Conservation (phyloP, 306 rosid species). For the Fragaria nilgerrensis region DNA sequence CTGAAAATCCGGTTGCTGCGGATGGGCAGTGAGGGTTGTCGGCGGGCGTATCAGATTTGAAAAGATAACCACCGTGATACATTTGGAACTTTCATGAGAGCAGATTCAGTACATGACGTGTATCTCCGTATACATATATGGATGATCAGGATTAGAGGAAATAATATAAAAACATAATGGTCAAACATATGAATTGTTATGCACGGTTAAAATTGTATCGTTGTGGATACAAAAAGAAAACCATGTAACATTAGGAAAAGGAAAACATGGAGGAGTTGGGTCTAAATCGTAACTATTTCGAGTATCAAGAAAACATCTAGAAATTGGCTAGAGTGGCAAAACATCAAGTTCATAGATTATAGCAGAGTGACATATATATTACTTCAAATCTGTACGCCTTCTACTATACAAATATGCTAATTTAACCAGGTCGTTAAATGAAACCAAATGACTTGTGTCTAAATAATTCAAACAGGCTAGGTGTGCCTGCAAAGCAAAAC, state of each 20-base stretch:
- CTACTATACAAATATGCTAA: conserved; percentile 20
- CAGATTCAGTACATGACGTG: no score
- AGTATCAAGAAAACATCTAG: not conserved
- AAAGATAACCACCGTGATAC: not conserved
- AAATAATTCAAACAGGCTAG: conserved; percentile 8
- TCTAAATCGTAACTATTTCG: not conserved
- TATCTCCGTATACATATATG: no score
- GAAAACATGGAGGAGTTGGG: not conserved
- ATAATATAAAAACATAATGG: no score
- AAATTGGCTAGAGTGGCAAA: not conserved
- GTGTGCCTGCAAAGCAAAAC: not conserved
- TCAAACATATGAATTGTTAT: no score
- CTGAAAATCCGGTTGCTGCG: not conserved
- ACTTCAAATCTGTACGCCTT: conserved; percentile 24
- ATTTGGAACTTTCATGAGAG: not conserved
- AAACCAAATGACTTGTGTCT: conserved; percentile 20
- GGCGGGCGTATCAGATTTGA: not conserved
- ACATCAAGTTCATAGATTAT: not conserved
- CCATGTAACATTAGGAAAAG: not conserved
- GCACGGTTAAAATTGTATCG: no score
- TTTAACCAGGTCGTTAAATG: conserved; percentile 7
- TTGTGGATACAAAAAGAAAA: not conserved
- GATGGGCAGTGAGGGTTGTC: not conserved
- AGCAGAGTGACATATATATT: not conserved
- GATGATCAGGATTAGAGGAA: no score